Conservation (phyloP, 805 yeast genomes). For the Ogataea glucozyma region DNA sequence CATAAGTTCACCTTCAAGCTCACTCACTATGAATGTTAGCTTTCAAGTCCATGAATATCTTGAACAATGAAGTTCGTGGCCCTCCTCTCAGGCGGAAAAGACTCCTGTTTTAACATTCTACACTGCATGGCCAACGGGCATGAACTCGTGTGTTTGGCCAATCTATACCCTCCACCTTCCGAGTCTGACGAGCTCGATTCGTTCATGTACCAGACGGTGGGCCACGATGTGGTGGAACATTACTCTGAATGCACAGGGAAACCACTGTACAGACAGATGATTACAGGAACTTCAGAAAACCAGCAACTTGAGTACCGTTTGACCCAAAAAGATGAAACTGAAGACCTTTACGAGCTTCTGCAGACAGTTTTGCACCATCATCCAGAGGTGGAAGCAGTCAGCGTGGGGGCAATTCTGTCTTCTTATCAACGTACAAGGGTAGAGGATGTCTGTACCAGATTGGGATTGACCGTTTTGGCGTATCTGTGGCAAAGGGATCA, state of each 20-base stretch:
- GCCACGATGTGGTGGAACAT: slow-evolving; percentile 70
- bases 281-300: slow-evolving; percentile 63
- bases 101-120: slow-evolving; percentile 84
- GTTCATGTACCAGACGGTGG: slow-evolving; percentile 97
- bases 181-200: slow-evolving; percentile 77
- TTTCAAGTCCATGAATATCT: no score
- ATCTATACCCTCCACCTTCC: slow-evolving; percentile 61
- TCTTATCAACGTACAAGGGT: slow-evolving; percentile 95
- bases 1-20: no score
- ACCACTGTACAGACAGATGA: slow-evolving; percentile 74
- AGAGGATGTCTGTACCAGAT: slow-evolving; percentile 80
- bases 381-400: slow-evolving; percentile 81
- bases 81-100: slow-evolving; percentile 93
- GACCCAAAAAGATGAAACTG: slow-evolving; percentile 84
- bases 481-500: slow-evolving; percentile 93
- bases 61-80: slow-evolving; percentile 91
- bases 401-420: slow-evolving; percentile 94
- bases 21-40: no score
- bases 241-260: slow-evolving; percentile 73
- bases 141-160: slow-evolving; percentile 81
- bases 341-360: slow-evolving; percentile 67
- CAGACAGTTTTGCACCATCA: slow-evolving; percentile 46
- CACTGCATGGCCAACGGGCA: slow-evolving; percentile 89
- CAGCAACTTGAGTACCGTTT: slow-evolving; percentile 65
- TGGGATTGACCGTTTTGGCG: slow-evolving; percentile 68